phyloP scores from a whole-genome alignment of 208 protist genomes.

The Acanthamoeba royreba region DNA sequence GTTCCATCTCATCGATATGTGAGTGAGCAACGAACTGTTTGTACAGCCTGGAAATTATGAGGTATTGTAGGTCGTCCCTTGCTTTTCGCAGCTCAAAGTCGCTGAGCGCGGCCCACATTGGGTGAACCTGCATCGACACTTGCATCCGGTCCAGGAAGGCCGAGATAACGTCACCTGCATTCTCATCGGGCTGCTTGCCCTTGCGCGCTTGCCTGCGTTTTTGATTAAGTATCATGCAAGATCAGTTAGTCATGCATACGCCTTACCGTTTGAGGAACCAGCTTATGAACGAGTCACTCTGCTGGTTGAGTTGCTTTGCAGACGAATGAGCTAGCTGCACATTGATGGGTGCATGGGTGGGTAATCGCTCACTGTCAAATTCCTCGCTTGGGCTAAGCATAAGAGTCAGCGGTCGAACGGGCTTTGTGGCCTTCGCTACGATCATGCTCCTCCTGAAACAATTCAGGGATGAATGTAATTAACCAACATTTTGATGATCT shows the following conservation, averaged over 20 bases:
- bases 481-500: neutral
- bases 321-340: slow-evolving; percentile 5
- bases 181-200: neutral
- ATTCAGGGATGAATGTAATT: neutral
- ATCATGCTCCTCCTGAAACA: neutral
- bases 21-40: neutral
- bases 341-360: neutral
- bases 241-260: neutral
- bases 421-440: neutral
- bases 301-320: neutral
- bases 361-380: neutral
- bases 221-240: too few species aligned
- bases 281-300: neutral
- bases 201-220: neutral
- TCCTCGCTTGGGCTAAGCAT: neutral
- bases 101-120: neutral
- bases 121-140: slow-evolving; percentile 36
- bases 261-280: slow-evolving; percentile 2
- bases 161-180: neutral
- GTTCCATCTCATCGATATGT: neutral
- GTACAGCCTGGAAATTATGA: neutral
- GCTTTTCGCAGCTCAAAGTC: neutral
- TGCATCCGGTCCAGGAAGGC: slow-evolving; percentile 34
- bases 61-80: neutral
- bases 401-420: neutral